Base-by-base conservation (phyloP, 495 filamentous ascomycete genomes). In the Penicillium turbatum region DNA sequence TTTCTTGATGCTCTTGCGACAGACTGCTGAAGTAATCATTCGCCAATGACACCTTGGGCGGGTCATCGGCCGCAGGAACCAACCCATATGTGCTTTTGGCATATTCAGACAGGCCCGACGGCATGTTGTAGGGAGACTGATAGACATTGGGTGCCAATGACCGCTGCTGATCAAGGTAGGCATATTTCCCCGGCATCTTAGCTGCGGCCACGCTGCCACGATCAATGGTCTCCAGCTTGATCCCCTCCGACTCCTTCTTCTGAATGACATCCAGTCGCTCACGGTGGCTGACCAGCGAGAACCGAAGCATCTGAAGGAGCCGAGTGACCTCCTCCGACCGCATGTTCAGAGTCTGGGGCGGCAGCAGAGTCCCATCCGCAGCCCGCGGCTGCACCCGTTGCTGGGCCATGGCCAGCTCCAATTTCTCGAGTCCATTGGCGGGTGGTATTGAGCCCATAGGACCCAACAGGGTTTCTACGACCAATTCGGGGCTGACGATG, bases 71-170 rank as follows among this genome's bases (percentile, higher is more conserved):
- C 17, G 65, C 62, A 16, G 68, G 69, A 35, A 68, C 56, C 51
- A 77, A 61, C 16, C 65, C 69, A 38, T 68, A 76, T 1, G 73
- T 68, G 43, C 62, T 69, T 53, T 73, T 70, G 45, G 74, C 72
- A 52, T 75, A 74, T 43, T 75, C 70, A 5, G 72, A 73, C 29
- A 77, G 69, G 1, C 74, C 74, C 12, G 71, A 74, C 27, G 74
- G 74, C 66, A 74, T 73, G 55, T 77, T 69, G 55, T 77, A 77
- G 12, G 74, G 74, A n/a, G 74, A 77, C 56, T 69, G 72, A 48
- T 77, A 77, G 17, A 76, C 72, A 53, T 68, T 66, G 60, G 74
- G 74, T 29, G 64, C 65, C 55, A 69, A 57, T 44, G 70, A 67
- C 39, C 69, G 68, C 51, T 77, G 74, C 49, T 70, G 72, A 44